Percentiles rank a stretch among this genome's conserved stretches.
phyloP scores from a whole-genome alignment of 2,329 filamentous ascomycete species.

The Paracoccidioides brasiliensis region DNA sequence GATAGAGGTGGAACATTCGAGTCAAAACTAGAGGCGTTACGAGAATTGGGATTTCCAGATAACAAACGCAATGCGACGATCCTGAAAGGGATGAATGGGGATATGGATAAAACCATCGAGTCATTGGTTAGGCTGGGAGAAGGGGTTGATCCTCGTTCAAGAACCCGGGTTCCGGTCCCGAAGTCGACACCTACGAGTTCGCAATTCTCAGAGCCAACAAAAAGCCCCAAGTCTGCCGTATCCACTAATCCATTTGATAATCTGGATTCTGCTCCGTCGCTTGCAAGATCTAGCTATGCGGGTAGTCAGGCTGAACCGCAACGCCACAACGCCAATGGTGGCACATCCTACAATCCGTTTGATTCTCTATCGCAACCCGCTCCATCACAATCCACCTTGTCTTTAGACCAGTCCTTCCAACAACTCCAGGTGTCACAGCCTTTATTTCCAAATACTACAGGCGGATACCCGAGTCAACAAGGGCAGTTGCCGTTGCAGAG shows the following conservation, averaged over 20 bases:
- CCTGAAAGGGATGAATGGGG: constrained; percentile 69
- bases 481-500: constrained; percentile 26
- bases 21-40: constrained; percentile 60
- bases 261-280: constrained; percentile 26
- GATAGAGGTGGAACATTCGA: constrained; percentile 43
- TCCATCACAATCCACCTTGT: constrained; percentile 18
- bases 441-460: constrained; percentile 64
- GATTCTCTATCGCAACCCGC: constrained; percentile 32
- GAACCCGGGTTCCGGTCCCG: constrained; percentile 42
- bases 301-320: constrained; percentile 6
- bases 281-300: constrained; percentile 1
- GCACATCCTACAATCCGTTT: constrained; percentile 54
- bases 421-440: constrained; percentile 58
- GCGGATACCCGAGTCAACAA: constrained; percentile 40
- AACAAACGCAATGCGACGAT: constrained; percentile 68
- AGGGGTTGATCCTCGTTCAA: constrained; percentile 38
- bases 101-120: constrained; percentile 76
- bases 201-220: constrained; percentile 8
- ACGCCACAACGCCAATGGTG: constrained; percentile 19
- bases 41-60: constrained; percentile 87
- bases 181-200: constrained; percentile 13
- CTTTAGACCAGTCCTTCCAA: constrained; percentile 58
- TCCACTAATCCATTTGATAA: constrained; percentile 58
- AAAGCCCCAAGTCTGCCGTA: constrained; percentile 12
- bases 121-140: constrained; percentile 73